Base-by-base conservation (phyloP, 2,329 filamentous ascomycete genomes). In the Penicillium sp. region DNA sequence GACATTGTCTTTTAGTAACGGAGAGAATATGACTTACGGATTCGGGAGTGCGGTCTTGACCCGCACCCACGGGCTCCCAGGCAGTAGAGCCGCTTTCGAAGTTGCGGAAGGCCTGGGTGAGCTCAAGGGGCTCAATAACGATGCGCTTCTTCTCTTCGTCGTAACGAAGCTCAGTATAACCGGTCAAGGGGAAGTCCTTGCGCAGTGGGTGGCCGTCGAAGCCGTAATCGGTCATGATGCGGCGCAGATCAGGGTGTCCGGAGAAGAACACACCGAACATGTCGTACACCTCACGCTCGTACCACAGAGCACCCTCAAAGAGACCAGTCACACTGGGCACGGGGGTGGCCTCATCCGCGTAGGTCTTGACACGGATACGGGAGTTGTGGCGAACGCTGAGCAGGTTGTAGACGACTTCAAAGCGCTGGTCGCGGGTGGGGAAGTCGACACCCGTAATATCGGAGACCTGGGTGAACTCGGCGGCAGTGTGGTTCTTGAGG, bases 81-180 rank as follows among this genome's bases (percentile, higher is more conserved):
- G 81, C 84, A 64, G 87, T 86, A 47, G 86, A 87, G 56, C 92
- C 91, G 61, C 93, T 92, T 79, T 97, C 93, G 73, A 99, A 99
- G 81, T 99, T 97, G 69, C 94, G 88, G 87, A 96, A 99, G 8
- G 96, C 94, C 79, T 99, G 94, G 15, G 94, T 97, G 78, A 99
- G 85, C 82, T 99, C 94, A 49, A 99, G 83, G 41, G 96, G 94
- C 83, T 99, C 96, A 33, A 96, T 93, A 60, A 99, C 93, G 73
- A 99, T 97, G 62, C 94, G 87, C 87, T 99, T 99, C 90, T 97
- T 99, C 84, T 99, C 96, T 80, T 99, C 94, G 68, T 99, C 94
- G 74, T 96, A 99, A 72, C 94, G 86, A 67, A 99, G 89, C 81
- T 99, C 96, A 35, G 94, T 99, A 82, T 99, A 99, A 48, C 94